phyloP scores from a whole-genome alignment of 257 asterid genomes.

The Scutellaria minor region DNA sequence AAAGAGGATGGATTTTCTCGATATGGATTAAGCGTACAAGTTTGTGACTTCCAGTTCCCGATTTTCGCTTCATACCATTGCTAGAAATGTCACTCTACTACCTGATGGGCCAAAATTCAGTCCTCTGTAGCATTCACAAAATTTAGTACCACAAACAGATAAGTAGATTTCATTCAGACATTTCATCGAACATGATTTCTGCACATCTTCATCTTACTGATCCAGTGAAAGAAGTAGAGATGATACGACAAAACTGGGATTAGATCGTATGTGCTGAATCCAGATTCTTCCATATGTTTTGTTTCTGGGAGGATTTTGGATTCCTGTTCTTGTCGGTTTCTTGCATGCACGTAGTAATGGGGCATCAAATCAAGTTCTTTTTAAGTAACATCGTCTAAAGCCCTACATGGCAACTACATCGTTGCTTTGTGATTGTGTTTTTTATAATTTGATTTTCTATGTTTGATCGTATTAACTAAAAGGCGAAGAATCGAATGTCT shows the following conservation, averaged over 20 bases:
- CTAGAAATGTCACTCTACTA: conserved; percentile 15
- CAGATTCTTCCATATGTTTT: conserved; percentile 43
- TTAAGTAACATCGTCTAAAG: too few relatives aligned
- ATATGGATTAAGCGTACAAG: conserved; percentile 60
- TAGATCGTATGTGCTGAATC: conserved; percentile 16
- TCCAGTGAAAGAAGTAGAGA: conserved; percentile 12
- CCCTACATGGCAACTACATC: too few relatives aligned
- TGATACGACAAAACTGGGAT: not conserved
- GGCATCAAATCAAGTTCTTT: not conserved
- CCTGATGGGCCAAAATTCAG: not conserved
- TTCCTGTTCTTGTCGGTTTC: conserved; percentile 23
- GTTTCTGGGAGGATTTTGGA: conserved; percentile 39
- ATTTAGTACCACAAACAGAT: conserved; percentile 34
- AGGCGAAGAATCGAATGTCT: too few relatives aligned
- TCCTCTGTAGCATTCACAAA: conserved; percentile 39
- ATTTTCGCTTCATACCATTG: not conserved
- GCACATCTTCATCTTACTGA: conserved; percentile 22
- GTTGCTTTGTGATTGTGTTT: too few relatives aligned
- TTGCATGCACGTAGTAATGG: conserved; percentile 24
- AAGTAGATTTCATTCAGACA: conserved; percentile 23
- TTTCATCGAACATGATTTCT: not conserved
- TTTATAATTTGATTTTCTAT: too few relatives aligned
- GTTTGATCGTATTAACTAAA: too few relatives aligned
- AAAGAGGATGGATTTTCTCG: conserved; percentile 96
- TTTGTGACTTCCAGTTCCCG: too few relatives aligned